These are phyloP conservation scores for Brettanomyces bruxellensis DNA, from an alignment of 805 yeast species.

Conservation along the genomic window DNA sequence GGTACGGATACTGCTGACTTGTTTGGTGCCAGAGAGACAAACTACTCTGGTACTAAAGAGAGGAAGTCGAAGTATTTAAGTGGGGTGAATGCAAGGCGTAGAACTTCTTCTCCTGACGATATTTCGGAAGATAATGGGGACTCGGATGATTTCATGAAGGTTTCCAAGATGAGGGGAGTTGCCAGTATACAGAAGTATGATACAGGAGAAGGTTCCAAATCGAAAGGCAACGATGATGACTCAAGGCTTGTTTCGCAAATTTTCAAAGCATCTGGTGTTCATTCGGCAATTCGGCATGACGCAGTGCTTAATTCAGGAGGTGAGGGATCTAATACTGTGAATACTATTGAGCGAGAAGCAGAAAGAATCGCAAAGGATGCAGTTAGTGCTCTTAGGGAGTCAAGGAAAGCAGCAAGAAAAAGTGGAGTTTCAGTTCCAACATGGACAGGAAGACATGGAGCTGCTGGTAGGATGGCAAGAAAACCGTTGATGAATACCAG, in stretches of 20 bases:
- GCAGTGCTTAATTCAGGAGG: constrained; percentile 43
- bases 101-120: constrained; percentile 6
- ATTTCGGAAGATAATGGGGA: constrained; percentile 43
- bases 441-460: constrained; percentile 91
- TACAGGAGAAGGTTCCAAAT: constrained; percentile 38
- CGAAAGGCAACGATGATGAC: constrained; percentile 34
- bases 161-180: constrained; percentile 62
- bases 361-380: constrained; percentile 54
- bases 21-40: constrained; percentile 41
- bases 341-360: constrained; percentile 58
- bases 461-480: constrained; percentile 49
- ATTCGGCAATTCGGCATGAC: constrained; percentile 72
- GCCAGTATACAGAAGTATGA: constrained; percentile 59
- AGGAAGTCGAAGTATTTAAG: constrained; percentile 26
- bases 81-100: constrained; percentile 2
- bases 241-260: constrained; percentile 66
- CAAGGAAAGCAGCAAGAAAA: constrained; percentile 42
- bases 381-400: constrained; percentile 47
- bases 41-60: constrained; percentile 24
- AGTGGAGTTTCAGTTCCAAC: constrained; percentile 75
- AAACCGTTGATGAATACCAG: background rate
- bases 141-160: constrained; percentile 64
- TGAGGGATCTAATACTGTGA: constrained; percentile 18
- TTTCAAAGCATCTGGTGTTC: constrained; percentile 56
- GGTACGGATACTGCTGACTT: constrained; percentile 64